Evolutionary conservation across 768 basidiomycete species (phyloP).

Genomic region (Podaxis pistillaris): DNA sequence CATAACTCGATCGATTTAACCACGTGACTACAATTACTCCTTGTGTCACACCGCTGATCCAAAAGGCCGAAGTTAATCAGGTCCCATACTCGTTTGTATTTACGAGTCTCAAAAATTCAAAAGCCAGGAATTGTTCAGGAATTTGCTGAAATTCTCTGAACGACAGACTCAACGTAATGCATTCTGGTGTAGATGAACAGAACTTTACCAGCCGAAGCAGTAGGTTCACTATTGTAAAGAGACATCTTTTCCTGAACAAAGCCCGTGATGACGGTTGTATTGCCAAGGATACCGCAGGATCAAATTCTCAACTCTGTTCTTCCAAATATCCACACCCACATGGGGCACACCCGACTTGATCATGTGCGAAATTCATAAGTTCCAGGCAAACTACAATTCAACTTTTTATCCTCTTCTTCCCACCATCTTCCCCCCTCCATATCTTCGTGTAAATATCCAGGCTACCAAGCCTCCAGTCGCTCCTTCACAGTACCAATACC

Average conservation of each 20-base stretch:
- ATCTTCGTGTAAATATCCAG: constrained; percentile 11
- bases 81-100: neutral
- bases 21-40: neutral
- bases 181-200: neutral
- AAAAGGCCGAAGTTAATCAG: neutral
- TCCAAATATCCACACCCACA: neutral
- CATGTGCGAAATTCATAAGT: constrained; percentile 7
- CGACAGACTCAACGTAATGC: too few species aligned
- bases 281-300: constrained; percentile 22
- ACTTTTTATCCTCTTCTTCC: constrained; percentile 16
- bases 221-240: neutral
- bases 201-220: neutral
- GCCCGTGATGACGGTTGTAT: constrained; percentile 9
- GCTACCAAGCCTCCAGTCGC: constrained; percentile 31
- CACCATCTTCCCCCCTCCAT: constrained; percentile 15
- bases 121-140: neutral
- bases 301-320: constrained; percentile 1
- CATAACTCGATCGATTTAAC: neutral
- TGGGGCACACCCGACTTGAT: neutral
- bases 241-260: neutral
- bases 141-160: neutral
- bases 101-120: neutral
- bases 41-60: neutral
- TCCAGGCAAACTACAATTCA: neutral
- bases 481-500: constrained; percentile 25